A percentile compares a stretch with the other conserved stretches of the same genome.
These are phyloP conservation scores for Lentinula raphanica DNA, from an alignment of 768 basidiomycete species.

Conservation along the genomic window DNA sequence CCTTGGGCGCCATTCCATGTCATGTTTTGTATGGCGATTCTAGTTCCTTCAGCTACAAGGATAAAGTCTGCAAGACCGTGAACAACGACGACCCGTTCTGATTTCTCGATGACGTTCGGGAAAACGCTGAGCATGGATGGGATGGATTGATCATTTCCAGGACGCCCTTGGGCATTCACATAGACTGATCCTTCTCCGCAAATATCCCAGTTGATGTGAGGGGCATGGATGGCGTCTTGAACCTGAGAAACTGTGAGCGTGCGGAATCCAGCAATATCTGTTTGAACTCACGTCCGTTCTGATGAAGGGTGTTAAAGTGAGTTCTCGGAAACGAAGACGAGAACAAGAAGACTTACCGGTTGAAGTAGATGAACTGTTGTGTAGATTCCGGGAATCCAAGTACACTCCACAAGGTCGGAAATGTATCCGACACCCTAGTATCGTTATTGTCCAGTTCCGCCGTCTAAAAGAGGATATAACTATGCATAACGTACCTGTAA, in stretches of 20 bases:
- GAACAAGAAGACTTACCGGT: slow-evolving; percentile 26
- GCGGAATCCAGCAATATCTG: neutral
- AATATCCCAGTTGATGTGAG: slow-evolving; percentile 51
- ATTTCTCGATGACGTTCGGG: slow-evolving; percentile 69
- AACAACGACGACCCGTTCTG: slow-evolving; percentile 54
- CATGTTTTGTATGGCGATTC: slow-evolving; percentile 52
- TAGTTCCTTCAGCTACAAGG: slow-evolving; percentile 39
- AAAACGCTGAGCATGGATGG: slow-evolving; percentile 59
- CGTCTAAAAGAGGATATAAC: neutral
- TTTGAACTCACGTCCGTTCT: slow-evolving; percentile 31
- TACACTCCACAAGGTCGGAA: slow-evolving; percentile 50
- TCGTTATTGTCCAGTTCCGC: neutral
- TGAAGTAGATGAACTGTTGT: slow-evolving; percentile 53
- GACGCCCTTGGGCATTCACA: slow-evolving; percentile 33
- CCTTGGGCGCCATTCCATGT: slow-evolving; percentile 60
- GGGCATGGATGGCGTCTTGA: slow-evolving; percentile 58
- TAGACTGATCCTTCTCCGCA: slow-evolving; percentile 54
- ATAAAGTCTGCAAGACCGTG: slow-evolving; percentile 57
- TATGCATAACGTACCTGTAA: slow-evolving; percentile 32
- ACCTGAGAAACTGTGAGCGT: slow-evolving; percentile 20
- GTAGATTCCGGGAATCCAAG: slow-evolving; percentile 65
- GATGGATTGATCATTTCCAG: slow-evolving; percentile 46
- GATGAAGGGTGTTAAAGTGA: neutral
- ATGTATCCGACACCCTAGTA: slow-evolving; percentile 46
- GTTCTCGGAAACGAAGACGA: neutral